These are phyloP conservation scores for Paecilomyces variotii DNA, from an alignment of 2,329 filamentous ascomycete genomes.

Conservation along the genomic window DNA sequence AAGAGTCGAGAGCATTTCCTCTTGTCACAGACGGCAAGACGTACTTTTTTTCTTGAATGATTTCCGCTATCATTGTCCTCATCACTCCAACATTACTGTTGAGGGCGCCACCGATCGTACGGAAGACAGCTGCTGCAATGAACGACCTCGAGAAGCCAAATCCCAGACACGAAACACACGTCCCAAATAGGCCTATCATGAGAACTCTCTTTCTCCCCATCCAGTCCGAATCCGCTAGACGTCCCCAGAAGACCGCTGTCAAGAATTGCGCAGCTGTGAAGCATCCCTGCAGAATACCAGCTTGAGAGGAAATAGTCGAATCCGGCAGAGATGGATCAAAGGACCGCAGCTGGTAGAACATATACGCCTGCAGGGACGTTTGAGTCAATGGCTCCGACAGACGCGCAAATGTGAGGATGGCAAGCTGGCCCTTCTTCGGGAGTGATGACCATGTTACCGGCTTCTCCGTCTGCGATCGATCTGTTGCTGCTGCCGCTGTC, in stretches of 20 bases:
- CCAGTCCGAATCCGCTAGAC: slow-evolving; percentile 55
- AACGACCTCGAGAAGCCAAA: slow-evolving; percentile 64
- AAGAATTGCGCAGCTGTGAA: slow-evolving; percentile 78
- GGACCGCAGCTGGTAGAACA: slow-evolving; percentile 82
- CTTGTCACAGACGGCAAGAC: background rate
- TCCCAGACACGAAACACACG: slow-evolving; percentile 55
- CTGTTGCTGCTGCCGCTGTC: background rate
- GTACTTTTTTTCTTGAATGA: slow-evolving; percentile 61
- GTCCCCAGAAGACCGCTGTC: slow-evolving; percentile 76
- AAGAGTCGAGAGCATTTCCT: too few relatives aligned
- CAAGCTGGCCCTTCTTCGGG: slow-evolving; percentile 67
- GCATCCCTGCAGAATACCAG: slow-evolving; percentile 66
- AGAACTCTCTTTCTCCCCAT: slow-evolving; percentile 71
- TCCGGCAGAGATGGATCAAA: slow-evolving; percentile 56
- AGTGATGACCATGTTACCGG: slow-evolving; percentile 63
- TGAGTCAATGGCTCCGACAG: slow-evolving; percentile 77
- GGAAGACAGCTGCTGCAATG: slow-evolving; percentile 54
- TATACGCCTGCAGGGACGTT: slow-evolving; percentile 68
- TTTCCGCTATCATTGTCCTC: slow-evolving; percentile 66
- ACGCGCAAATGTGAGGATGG: slow-evolving; percentile 68
- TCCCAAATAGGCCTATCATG: slow-evolving; percentile 67
- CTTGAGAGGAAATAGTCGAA: slow-evolving; percentile 64
- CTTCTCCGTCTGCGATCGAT: slow-evolving; percentile 22
- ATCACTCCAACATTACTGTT: slow-evolving; percentile 70
- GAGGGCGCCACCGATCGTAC: slow-evolving; percentile 57